Percentiles rank a stretch among this genome's conserved stretches.
phyloP scores from a whole-genome alignment of 345 rosid species.

The Noccaea bulbosa region DNA sequence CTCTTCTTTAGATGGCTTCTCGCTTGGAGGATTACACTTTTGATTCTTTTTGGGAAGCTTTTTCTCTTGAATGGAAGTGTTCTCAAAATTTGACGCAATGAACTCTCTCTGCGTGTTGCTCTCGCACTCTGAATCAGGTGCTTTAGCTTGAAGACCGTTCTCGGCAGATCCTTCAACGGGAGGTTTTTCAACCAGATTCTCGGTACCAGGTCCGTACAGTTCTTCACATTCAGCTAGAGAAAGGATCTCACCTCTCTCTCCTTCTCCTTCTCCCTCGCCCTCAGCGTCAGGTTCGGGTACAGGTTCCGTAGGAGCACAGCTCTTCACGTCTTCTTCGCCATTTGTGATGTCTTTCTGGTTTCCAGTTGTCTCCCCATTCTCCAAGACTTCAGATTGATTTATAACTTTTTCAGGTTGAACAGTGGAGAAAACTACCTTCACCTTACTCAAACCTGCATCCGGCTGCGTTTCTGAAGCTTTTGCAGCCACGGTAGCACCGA shows the following conservation, averaged over 20 bases:
- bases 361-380: constrained; percentile 37
- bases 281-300: constrained; percentile 50
- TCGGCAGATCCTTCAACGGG: constrained; percentile 50
- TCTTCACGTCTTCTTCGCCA: constrained; percentile 35
- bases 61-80: constrained; percentile 45
- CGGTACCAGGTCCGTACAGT: constrained; percentile 84
- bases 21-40: constrained; percentile 45
- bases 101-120: constrained; percentile 33
- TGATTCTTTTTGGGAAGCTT: constrained; percentile 38
- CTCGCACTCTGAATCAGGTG: constrained; percentile 43
- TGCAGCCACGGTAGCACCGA: constrained; percentile 55
- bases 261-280: constrained; percentile 36
- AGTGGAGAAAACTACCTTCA: constrained; percentile 76
- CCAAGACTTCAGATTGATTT: constrained; percentile 44
- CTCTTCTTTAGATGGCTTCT: constrained; percentile 47
- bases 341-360: constrained; percentile 43
- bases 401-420: constrained; percentile 51
- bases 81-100: constrained; percentile 37
- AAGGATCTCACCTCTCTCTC: constrained; percentile 44
- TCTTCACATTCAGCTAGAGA: constrained; percentile 87
- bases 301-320: constrained; percentile 45
- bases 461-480: constrained; percentile 51
- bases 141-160: constrained; percentile 42
- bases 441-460: constrained; percentile 60
- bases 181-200: constrained; percentile 59